Percentiles rank a stretch among this genome's conserved stretches.
Evolutionary conservation across 345 rosid species (phyloP).

Genomic region (Lenwebbia sp.): DNA sequence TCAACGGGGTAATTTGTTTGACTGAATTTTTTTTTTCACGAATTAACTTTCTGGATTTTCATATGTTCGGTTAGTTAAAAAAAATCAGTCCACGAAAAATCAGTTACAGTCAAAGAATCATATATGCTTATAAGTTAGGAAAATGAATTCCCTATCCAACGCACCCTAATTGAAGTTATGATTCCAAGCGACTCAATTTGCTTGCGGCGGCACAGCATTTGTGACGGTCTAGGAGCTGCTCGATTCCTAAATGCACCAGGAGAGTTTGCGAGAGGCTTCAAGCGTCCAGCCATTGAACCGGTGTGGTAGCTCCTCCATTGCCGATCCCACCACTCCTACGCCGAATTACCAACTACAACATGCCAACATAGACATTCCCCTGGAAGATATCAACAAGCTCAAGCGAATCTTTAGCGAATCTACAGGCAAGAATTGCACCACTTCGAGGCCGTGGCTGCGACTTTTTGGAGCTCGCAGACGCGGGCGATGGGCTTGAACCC

Average conservation of each 20-base stretch:
- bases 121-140: too few relatives aligned
- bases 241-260: slow-evolving; percentile 52
- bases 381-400: slow-evolving; percentile 25
- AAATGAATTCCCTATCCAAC: too few relatives aligned
- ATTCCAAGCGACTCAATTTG: slow-evolving; percentile 54
- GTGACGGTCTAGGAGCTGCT: slow-evolving; percentile 66
- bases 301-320: slow-evolving; percentile 18
- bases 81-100: too few relatives aligned
- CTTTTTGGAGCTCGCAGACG: slow-evolving; percentile 37
- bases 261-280: slow-evolving; percentile 36
- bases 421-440: slow-evolving; percentile 28
- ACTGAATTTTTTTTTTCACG: too few relatives aligned
- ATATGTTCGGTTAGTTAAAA: too few relatives aligned
- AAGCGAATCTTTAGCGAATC: slow-evolving; percentile 5
- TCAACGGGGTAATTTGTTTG: too few relatives aligned
- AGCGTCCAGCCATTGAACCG: slow-evolving; percentile 17
- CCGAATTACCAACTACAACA: slow-evolving; percentile 30
- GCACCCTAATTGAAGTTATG: too few relatives aligned
- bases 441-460: slow-evolving; percentile 47
- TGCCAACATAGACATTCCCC: slow-evolving; percentile 39
- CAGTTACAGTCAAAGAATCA: too few relatives aligned
- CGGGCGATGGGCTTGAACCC: slow-evolving; percentile 13
- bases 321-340: slow-evolving; percentile 14
- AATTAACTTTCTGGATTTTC: too few relatives aligned
- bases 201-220: slow-evolving; percentile 53